Evolutionary conservation across 1,139 yeast species (phyloP), one percentile per base, ranked within the genome.

Genomic region (Arxiozyma slooffiae): DNA sequence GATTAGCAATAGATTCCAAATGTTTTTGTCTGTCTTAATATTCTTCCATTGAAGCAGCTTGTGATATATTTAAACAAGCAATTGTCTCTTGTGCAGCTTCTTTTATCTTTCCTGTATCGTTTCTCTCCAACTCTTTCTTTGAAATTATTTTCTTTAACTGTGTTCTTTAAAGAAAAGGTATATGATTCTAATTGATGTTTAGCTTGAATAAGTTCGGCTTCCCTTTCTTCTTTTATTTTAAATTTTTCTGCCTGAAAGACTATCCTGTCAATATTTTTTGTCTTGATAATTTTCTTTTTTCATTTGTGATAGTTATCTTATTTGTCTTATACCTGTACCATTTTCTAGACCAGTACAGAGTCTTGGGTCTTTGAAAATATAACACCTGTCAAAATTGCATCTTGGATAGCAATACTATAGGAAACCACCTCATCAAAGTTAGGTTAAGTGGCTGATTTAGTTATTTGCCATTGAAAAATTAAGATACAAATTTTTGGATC

Each of bases 221-320:
- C 90, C 71, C 77, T 74, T 64, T 83, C 92, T 67, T 85, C 94
- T 68, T 82, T 86, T 55, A 81, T 87, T 73, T 81, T 82, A 74
- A 73, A 82, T 75, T 81, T 82, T 73, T 82, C 90, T 55, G 89
- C 89, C 72, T 88, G 96, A 61, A 85, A 77, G 60, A 87, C 95
- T 96, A 88, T 87, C 71, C 88, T 82, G 72, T 87, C 96, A 57
- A 87, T 87, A 61, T 87, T 95, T 63, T 87, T 63, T 87, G 95
- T 79, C 85, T 85, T 57, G 95, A 82, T 66, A 88, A 78, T 77
- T 96, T 85, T 68, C 96, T 96, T 80, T 87, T 87, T 74, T 88
- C 96, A 75, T 88, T 87, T 69, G 87, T 82, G 66, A 83, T 83
- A 62, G 88, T 82, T 64, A 83, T 82, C 78, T 82, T 80, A 73